Base-by-base conservation (phyloP, 2,329 filamentous ascomycete species). In the Penicillium polonicum region DNA sequence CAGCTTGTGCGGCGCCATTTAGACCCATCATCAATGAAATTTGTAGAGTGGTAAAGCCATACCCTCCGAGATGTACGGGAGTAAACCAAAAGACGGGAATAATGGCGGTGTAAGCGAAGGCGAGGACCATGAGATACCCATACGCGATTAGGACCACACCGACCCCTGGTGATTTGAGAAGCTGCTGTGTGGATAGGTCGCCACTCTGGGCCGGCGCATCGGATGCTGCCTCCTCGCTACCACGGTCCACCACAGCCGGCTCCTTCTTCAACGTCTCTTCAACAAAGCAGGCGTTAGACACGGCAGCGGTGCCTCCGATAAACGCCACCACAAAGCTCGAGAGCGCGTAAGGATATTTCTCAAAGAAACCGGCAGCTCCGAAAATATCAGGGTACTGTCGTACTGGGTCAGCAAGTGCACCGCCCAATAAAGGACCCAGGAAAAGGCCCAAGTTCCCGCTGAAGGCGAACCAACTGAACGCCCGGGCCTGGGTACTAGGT, bases 381-480 rank as follows among this genome's bases (percentile, higher is more conserved):
- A 92, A 89, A 0, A 82, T 52, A 0, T 74, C 65, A 0, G 85
- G 82, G 66, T 88, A 91, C 70, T 88, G 85, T 5, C 75, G 66
- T 0, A 82, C 85, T 1, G 90, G 90, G 35, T 89, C 82, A 12
- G 88, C 86, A 1, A 94, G 79, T 0, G 78, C 79, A 52, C 89
- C 90, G 42, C 76, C 79, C 21, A 91, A 68, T 9, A 90, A 67
- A 3, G 89, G 88, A 0, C 90, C 90, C 2, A 91, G 31, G 57
- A 91, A 85, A 44, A 93, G 85, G 4, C 90, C 90, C 9, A 92
- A 23, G 63, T 93, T 93, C 5, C 85, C 85, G 0, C 83, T 79
- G 68, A 93, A 90, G 10, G 89, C 88, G 69, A 92, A 92, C 79
- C 85, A 89, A 67, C 87, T 87, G 68, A 92, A 94, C 0, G 87